These are phyloP conservation scores for Cytospora leucostoma DNA, from an alignment of 2,329 filamentous ascomycete genomes.

Conservation along the genomic window DNA sequence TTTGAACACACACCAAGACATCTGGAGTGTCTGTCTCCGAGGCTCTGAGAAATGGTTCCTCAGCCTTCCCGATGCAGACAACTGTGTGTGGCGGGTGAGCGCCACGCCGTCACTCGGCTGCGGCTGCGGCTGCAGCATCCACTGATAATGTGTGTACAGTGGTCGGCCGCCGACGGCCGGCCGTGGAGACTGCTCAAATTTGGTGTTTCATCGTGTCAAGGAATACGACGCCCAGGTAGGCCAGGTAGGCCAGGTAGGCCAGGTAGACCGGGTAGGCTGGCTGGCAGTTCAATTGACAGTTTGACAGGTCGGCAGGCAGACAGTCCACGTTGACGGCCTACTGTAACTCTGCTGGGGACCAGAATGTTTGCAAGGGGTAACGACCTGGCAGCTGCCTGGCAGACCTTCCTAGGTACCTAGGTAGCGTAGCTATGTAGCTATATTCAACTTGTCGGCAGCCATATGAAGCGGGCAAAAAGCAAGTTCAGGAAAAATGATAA, in stretches of 20 bases:
- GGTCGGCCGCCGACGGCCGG: neutral
- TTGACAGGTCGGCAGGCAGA: neutral
- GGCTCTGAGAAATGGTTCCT: no score
- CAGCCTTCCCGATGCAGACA: neutral
- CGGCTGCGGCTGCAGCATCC: neutral
- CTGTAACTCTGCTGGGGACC: slow-evolving; percentile 2
- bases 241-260: neutral
- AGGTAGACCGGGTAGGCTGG: neutral
- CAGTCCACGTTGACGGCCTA: neutral
- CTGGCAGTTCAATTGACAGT: neutral
- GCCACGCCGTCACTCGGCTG: neutral
- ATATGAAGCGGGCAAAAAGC: slow-evolving; percentile 10
- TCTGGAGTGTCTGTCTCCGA: neutral
- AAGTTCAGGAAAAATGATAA: neutral
- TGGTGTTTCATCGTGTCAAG: neutral
- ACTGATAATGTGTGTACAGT: neutral
- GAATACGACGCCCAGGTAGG: neutral
- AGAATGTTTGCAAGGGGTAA: neutral
- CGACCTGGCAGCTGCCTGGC: no score
- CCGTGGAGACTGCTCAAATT: neutral
- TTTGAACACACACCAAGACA: neutral
- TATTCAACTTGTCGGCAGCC: slow-evolving; percentile 8
- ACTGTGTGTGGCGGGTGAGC: neutral
- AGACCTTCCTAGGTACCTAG: no score
- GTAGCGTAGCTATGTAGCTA: no score